phyloP scores from a whole-genome alignment of 371 early-diverging fungal genomes.

The Mucor ambiguus region DNA sequence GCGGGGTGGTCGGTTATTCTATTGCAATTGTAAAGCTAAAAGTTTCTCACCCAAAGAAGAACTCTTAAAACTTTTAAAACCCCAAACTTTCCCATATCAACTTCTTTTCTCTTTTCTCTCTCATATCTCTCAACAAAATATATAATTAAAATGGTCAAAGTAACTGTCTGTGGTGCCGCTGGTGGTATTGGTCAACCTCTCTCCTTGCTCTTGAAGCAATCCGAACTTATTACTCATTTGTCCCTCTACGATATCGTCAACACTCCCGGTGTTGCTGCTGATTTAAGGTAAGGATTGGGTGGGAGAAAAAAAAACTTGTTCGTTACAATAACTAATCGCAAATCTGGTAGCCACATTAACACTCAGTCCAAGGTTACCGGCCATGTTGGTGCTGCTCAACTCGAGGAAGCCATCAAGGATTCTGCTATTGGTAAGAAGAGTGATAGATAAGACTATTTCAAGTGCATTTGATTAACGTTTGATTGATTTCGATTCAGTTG shows the following conservation, averaged over 20 bases:
- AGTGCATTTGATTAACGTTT: neutral
- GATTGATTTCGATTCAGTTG: constrained; percentile 53
- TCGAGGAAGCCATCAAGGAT: constrained; percentile 53
- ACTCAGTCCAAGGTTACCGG: constrained; percentile 69
- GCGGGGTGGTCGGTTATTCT: constrained; percentile 7
- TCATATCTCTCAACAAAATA: constrained; percentile 7
- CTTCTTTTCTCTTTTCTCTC: constrained; percentile 29
- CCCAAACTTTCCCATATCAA: constrained; percentile 19
- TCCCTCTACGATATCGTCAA: constrained; percentile 79
- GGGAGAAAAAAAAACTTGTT: neutral
- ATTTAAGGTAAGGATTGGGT: constrained; percentile 52
- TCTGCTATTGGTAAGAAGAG: constrained; percentile 39
- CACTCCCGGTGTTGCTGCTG: constrained; percentile 78
- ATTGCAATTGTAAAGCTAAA: neutral
- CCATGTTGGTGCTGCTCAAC: constrained; percentile 42
- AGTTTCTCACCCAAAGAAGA: constrained; percentile 2
- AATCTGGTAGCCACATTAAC: constrained; percentile 63
- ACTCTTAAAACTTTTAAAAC: constrained; percentile 9
- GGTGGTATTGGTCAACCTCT: constrained; percentile 95
- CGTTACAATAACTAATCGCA: neutral
- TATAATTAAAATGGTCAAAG: constrained; percentile 61
- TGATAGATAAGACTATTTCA: neutral
- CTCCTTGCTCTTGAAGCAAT: constrained; percentile 83
- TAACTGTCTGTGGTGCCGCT: constrained; percentile 82
- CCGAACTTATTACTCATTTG: constrained; percentile 63